phyloP scores from a whole-genome alignment of 192 early-diverging fungal species.

The Rhizophagus clarus region DNA sequence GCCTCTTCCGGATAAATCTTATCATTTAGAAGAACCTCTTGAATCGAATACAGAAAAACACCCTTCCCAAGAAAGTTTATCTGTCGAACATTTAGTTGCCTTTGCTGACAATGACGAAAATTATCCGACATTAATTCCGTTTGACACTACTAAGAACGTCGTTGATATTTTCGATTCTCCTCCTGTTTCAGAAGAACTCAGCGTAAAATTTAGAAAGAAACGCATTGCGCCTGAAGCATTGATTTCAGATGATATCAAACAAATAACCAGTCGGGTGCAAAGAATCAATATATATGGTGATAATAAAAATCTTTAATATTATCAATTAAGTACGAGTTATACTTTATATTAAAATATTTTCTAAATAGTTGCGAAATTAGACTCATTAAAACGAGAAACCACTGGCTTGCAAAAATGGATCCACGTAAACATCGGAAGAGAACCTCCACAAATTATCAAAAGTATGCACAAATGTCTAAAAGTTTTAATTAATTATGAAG shows the following conservation, averaged over 20 bases:
- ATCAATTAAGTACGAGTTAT: no score
- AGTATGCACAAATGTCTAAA: not conserved
- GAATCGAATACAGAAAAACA: not conserved
- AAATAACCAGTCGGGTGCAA: constrained; percentile 18
- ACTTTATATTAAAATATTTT: not conserved
- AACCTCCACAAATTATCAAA: not conserved
- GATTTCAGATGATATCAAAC: constrained; percentile 18
- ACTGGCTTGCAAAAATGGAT: constrained; percentile 27
- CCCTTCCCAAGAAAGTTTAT: not conserved
- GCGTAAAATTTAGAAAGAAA: not conserved
- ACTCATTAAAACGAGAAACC: constrained; percentile 19
- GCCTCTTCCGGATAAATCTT: not conserved
- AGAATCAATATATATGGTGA: constrained; percentile 27
- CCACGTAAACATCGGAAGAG: not conserved
- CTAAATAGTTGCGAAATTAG: constrained; percentile 13
- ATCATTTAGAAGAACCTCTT: not conserved
- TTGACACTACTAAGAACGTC: not conserved
- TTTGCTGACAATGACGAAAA: not conserved
- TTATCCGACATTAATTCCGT: not conserved
- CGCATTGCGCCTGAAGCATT: not conserved
- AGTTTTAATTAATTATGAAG: not conserved
- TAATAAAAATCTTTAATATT: no score
- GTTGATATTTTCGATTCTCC: not conserved
- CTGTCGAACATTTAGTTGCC: not conserved
- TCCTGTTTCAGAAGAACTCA: not conserved